Evolutionary conservation across 2,329 filamentous ascomycete species (phyloP).

Genomic region (Didymella lethalis): DNA sequence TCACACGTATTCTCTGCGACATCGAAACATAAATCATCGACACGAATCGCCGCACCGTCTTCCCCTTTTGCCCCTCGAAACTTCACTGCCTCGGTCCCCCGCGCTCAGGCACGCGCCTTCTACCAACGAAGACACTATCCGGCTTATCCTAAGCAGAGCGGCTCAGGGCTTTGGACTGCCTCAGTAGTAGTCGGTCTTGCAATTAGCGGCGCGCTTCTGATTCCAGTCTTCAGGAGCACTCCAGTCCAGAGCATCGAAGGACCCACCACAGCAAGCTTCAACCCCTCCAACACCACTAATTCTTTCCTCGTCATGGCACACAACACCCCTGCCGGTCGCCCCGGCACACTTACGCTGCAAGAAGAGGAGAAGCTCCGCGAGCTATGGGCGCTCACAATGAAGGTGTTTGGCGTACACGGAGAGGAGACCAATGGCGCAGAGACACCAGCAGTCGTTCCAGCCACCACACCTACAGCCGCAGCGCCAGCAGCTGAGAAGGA

Average conservation of each 20-base stretch:
- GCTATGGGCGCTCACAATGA: slow-evolving; percentile 80
- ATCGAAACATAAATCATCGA: slow-evolving; percentile 19
- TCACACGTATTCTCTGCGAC: slow-evolving; percentile 2
- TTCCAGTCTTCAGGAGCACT: slow-evolving; percentile 28
- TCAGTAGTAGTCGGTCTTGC: slow-evolving; percentile 43
- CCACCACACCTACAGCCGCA: background rate
- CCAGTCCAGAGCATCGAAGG: slow-evolving; percentile 17
- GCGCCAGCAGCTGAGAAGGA: slow-evolving; percentile 55
- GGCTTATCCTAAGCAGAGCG: slow-evolving; percentile 30
- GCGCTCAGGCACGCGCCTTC: slow-evolving; percentile 24
- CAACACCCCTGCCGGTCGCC: slow-evolving; percentile 69
- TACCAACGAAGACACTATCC: slow-evolving; percentile 4
- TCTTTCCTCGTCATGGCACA: slow-evolving; percentile 52
- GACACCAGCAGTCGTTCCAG: slow-evolving; percentile 20
- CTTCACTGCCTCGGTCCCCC: slow-evolving; percentile 14
- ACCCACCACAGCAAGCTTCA: slow-evolving; percentile 27
- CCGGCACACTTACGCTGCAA: slow-evolving; percentile 87
- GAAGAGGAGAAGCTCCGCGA: slow-evolving; percentile 88
- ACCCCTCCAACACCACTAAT: slow-evolving; percentile 34
- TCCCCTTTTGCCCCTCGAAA: slow-evolving; percentile 25
- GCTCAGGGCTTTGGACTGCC: slow-evolving; percentile 37
- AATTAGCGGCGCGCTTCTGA: slow-evolving; percentile 44
- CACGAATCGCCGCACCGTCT: slow-evolving; percentile 24
- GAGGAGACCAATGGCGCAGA: slow-evolving; percentile 44
- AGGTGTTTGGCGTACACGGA: slow-evolving; percentile 68